Evolutionary conservation across 495 filamentous ascomycete genomes (phyloP).

Genomic region (Glonium stellatum): DNA sequence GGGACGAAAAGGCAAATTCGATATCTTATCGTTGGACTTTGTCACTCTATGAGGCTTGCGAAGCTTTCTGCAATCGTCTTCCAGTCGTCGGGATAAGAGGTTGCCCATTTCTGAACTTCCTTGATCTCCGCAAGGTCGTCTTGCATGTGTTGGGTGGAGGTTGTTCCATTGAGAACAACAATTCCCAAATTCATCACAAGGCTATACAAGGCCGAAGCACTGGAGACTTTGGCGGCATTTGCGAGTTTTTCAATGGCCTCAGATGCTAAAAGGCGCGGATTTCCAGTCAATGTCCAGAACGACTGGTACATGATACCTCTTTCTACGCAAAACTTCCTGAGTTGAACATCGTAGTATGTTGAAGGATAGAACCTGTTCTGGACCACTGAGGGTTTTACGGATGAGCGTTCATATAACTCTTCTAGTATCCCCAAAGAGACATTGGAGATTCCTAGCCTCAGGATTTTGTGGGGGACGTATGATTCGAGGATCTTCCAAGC

Average conservation of each 20-base stretch:
- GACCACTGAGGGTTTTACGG: slow-evolving; percentile 55
- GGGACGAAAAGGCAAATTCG: no score
- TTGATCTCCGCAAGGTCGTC: slow-evolving; percentile 54
- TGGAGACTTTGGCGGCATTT: slow-evolving; percentile 38
- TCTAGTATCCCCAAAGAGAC: slow-evolving; percentile 48
- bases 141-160: slow-evolving; percentile 54
- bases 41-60: no score
- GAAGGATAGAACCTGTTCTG: slow-evolving; percentile 67
- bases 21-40: no score
- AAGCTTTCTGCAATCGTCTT: background rate
- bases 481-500: slow-evolving; percentile 58
- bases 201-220: slow-evolving; percentile 57
- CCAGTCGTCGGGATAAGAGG: slow-evolving; percentile 11
- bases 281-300: slow-evolving; percentile 76
- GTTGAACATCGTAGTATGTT: slow-evolving; percentile 52
- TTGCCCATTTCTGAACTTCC: slow-evolving; percentile 40
- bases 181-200: slow-evolving; percentile 57
- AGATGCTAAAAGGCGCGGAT: slow-evolving; percentile 51
- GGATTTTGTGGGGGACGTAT: slow-evolving; percentile 58
- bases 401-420: slow-evolving; percentile 42
- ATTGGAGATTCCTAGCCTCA: slow-evolving; percentile 69
- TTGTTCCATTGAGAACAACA: slow-evolving; percentile 65
- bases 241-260: slow-evolving; percentile 49
- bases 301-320: slow-evolving; percentile 60
- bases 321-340: slow-evolving; percentile 57